Base-by-base conservation (phyloP, 2,329 filamentous ascomycete genomes). In the Aspergillus candidus region DNA sequence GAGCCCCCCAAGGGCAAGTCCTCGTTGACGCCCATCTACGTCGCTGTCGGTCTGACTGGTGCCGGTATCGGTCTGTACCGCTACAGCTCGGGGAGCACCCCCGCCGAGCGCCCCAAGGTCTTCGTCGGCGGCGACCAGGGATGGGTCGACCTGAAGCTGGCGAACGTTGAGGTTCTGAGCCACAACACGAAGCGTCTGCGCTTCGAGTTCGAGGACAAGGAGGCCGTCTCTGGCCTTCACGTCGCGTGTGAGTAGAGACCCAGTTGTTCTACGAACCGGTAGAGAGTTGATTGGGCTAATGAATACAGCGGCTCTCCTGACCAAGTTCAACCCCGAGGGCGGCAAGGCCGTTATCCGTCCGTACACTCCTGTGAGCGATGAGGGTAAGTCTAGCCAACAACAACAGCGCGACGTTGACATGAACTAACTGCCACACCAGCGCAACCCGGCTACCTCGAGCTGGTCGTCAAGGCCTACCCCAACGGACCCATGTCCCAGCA, bases 171-270 rank as follows among this genome's bases (percentile, higher is more conserved):
- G 71, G 71, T 75, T 36, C 71, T 96, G 72, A 96, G 88, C 75
- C 86, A 90, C 77, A 97, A 97, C 77, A 94, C 89, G 59, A 97
- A 97, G 82, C 83, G 80, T 59, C 77, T 97, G 65, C 83, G 86
- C 58, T 97, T 98, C 71, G 82, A 84, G 60, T 81, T 97, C 35
- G 87, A 88, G 12, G 86, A 94, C 66, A 76, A 80, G 51, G 85
- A 95, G 65, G 80, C 84, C 70, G 84, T 94, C 41, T 91, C 87
- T 46, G 93, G 93, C 35, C 73, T 98, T 47, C 71, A 78, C 31
- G 74, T 95, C 51, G 82, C 91, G 46, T 95, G 88, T 78, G 58
- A 52, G 73, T 66, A 29, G 5, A 10, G 22, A 27, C 22, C 10
- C 39, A 32, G 2, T 32, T 34, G 12, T 13, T 6, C 7, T 11